Base-by-base conservation (phyloP, 371 early-diverging fungal genomes). In the Zopfochytrium polystomum region DNA sequence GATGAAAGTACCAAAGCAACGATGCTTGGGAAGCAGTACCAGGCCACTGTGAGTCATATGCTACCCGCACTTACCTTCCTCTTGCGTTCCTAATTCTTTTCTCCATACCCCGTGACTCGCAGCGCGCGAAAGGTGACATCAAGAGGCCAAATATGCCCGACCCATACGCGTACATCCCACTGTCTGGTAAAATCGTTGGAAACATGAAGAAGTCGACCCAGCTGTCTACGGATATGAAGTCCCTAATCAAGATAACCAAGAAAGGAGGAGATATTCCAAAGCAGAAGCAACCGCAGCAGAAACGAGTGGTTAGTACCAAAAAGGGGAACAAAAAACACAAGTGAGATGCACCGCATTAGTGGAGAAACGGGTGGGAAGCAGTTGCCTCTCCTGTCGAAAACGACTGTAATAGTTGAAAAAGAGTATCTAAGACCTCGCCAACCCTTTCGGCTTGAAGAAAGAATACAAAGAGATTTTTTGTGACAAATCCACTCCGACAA, bases 131-230 rank as follows among this genome's bases (percentile, higher is more conserved):
- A 32, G 96, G 96, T 65, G 98, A 97, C 82, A 85, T 95, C 60
- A 93, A 93, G 79, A 82, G 81, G 62, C 81, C 83, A 65, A 90
- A 89, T 33, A 85, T 85, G 66, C 80, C 90, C 5, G 95, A 96
- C 75, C 98, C 98, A 38, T 94, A 83, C 70, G 92, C 94, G n/a
- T 97, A 96, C 74, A 84, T 97, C 46, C 96, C 98, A 50, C 80
- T 97, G 15, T 67, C 68, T 33, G 65, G 67, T 34, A 74, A 80
- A 46, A 70, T 74, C 33, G 80, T 76, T 20, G 72, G 71, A 13
- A 67, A 71, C 50, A 63, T 63, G 58, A 58, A 67, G 52, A 79
- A 79, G 62, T 59, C 71, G 7, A 67, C 73, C 13, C 71, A 77
- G 66, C 47, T 70, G 18, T 75, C 68, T 26, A 72, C 64, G 2